Base-by-base conservation (phyloP, 2,329 filamentous ascomycete species). In the Cucurbitaria berberidis region DNA sequence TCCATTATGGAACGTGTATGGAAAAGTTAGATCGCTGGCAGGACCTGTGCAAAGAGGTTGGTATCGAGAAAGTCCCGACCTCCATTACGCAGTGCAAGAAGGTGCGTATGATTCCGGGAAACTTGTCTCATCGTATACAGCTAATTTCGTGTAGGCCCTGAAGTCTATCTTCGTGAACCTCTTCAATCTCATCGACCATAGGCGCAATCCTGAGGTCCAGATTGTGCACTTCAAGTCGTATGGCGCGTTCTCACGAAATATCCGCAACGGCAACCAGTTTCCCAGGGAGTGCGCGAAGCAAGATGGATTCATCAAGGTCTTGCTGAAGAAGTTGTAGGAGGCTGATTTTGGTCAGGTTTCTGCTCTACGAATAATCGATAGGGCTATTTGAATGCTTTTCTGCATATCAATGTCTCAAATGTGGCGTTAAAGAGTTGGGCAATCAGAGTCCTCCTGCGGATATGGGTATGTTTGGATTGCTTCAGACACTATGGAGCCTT, bases 61-160 rank as follows among this genome's bases (percentile, higher is more conserved):
- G 57, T 21, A 53, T 72, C 11, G 45, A 55, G 6, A 44, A 57
- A 3, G 52, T 60, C 1, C 63, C 62, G 0, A 30, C 18, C 0
- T 65, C 67, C 0, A 58, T 73, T 36, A 68, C 52, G 2, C 46
- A 69, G 43, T 72, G 67, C 45, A 66, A 57, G 49, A 69, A 66
- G 60, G 68, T 69, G 41, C 29, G 49, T 38, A 39, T 16, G 10
- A 10, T 5, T 16, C 10, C 9, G 7, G 4, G 18, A 11, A 36
- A 3, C 7, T 19, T 19, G n/a, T 18, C 15, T 18, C 4, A n/a
- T 19, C 16, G n/a, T 3, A 16, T 18, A 11, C 18, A 18, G 22
- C 35, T 13, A 38, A 18, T 10, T 38, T 18, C 11, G 35, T 7
- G 3, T 21, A 70, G 64, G 54, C 54, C 6, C 45, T 69, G 7